phyloP scores from a whole-genome alignment of 352 stramenopile genomes.

The Thalassiosira delicatula region DNA sequence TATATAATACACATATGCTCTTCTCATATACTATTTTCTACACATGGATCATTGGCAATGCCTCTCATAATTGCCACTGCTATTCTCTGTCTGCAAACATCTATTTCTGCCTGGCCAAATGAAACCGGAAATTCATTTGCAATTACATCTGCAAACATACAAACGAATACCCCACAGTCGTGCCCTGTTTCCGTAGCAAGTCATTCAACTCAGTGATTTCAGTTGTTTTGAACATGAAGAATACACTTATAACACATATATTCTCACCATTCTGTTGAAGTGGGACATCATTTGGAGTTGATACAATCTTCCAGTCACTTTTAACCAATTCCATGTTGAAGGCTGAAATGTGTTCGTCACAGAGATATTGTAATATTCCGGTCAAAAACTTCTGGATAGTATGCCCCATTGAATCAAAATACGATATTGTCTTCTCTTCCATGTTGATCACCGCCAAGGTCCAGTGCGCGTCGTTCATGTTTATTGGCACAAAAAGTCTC shows the following conservation, averaged over 20 bases:
- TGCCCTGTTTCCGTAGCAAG: conserved; percentile 59
- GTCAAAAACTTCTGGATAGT: conserved; percentile 44
- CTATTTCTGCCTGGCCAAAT: conserved; percentile 82
- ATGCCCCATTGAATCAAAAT: conserved; percentile 62
- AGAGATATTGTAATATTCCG: conserved; percentile 65
- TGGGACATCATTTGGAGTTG: conserved; percentile 68
- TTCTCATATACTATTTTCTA: too few species aligned
- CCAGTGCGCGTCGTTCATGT: conserved; percentile 73
- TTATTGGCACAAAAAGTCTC: conserved; percentile 70
- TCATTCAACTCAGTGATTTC: background rate
- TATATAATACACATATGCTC: too few species aligned
- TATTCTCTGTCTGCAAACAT: conserved; percentile 81
- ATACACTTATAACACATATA: background rate
- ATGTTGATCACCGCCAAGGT: conserved; percentile 63
- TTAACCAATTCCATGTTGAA: conserved; percentile 57
- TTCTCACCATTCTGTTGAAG: conserved; percentile 62
- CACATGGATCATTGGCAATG: conserved; percentile 79
- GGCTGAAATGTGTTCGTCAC: conserved; percentile 66
- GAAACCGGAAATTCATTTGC: conserved; percentile 62
- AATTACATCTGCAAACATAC: conserved; percentile 70
- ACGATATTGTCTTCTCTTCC: conserved; percentile 69
- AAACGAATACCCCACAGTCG: conserved; percentile 75
- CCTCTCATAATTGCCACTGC: conserved; percentile 84
- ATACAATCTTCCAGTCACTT: conserved; percentile 78
- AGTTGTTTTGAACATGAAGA: background rate